Evolutionary conservation across 208 protist species (phyloP).

Genomic region (Crithidia sp.): DNA sequence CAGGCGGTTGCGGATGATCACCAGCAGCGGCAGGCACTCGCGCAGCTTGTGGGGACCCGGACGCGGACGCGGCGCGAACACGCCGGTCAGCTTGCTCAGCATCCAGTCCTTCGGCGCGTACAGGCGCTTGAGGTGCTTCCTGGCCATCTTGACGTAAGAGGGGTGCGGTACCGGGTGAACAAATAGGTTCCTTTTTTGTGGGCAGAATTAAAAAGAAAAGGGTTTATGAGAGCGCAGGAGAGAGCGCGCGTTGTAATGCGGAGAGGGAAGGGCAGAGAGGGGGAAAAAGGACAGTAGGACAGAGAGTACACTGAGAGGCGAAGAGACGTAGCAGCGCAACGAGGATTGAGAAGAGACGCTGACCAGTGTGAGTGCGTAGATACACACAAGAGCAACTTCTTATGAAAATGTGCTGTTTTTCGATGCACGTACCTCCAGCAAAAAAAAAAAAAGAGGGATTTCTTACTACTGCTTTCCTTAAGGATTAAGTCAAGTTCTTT

Average conservation of each 20-base stretch:
- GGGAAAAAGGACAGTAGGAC: background rate
- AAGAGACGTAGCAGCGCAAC: no score
- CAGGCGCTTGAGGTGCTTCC: conserved; percentile 99
- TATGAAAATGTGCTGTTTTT: no score
- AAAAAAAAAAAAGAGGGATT: no score
- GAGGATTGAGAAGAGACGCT: no score
- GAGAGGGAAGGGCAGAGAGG: background rate
- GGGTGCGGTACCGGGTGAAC: conserved; percentile 1
- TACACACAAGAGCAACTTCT: background rate
- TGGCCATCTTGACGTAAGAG: conserved; percentile 80
- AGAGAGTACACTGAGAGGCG: conserved; percentile 12
- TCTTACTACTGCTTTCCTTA: no score
- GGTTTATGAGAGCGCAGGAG: background rate
- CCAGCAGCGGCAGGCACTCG: conserved; percentile 84
- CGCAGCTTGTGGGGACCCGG: conserved; percentile 98
- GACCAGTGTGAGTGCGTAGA: no score
- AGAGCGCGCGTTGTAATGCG: background rate
- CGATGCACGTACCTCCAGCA: no score
- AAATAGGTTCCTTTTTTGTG: conserved; percentile 1
- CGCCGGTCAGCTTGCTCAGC: conserved; percentile 99
- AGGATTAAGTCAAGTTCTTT: no score
- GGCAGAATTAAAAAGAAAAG: no score
- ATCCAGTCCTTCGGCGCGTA: conserved; percentile 99
- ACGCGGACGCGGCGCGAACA: conserved; percentile 97
- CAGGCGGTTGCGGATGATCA: conserved; percentile 91